Evolutionary conservation across 2,329 filamentous ascomycete species (phyloP).

Genomic region (Purpureocillium takamizusanense): DNA sequence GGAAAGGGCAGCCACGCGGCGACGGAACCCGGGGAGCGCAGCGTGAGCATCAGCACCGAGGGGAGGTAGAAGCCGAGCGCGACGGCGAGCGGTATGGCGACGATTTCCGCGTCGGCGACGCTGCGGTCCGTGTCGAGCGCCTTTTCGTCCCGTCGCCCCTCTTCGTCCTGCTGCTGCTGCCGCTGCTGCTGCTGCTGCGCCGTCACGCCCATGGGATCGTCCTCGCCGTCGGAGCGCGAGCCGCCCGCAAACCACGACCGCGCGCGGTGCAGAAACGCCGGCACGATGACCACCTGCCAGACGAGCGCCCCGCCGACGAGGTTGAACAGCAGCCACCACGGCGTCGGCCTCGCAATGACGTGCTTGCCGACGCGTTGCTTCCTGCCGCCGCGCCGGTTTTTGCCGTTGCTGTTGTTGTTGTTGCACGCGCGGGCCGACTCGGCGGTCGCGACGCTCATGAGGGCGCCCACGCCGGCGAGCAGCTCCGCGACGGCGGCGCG

Average conservation of each 20-base stretch:
- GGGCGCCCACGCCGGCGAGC: conserved; percentile 34
- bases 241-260: conserved; percentile 26
- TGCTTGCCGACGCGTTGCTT: too few species aligned
- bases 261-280: conserved; percentile 36
- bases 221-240: conserved; percentile 1
- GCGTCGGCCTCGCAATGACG: conserved; percentile 27
- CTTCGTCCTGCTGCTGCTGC: too few species aligned
- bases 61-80: conserved; percentile 38
- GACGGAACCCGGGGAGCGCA: conserved; percentile 26
- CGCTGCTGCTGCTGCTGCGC: too few species aligned
- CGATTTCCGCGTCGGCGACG: conserved; percentile 40
- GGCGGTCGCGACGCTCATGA: conserved; percentile 39
- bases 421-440: conserved; percentile 38
- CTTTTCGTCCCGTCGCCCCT: conserved; percentile 5
- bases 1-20: conserved; percentile 44
- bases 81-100: conserved; percentile 44
- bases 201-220: neutral
- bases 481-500: conserved; percentile 30
- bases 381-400: too few species aligned
- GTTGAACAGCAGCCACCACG: conserved; percentile 38
- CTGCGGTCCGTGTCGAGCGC: conserved; percentile 21
- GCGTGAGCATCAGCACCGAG: conserved; percentile 35
- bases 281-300: conserved; percentile 42
- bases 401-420: too few species aligned
- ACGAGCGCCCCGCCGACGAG: conserved; percentile 39